These are phyloP conservation scores for Kodamaea sagamina DNA, from an alignment of 805 yeast genomes.

Conservation along the genomic window DNA sequence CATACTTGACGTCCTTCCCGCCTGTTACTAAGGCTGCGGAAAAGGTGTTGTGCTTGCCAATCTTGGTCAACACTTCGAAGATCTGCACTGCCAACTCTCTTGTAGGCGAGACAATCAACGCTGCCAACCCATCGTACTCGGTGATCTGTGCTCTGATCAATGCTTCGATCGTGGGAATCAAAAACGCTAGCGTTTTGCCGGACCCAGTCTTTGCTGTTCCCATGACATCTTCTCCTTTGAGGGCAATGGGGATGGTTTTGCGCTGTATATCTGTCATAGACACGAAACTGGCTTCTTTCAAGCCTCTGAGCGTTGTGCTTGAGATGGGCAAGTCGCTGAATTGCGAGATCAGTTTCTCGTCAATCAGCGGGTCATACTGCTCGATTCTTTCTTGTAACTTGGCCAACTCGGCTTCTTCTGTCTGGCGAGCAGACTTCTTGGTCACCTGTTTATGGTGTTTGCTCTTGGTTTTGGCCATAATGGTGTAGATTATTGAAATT, in stretches of 20 bases:
- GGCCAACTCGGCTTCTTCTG: conserved; percentile 38
- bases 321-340: conserved; percentile 83
- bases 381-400: conserved; percentile 53
- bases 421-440: conserved; percentile 24
- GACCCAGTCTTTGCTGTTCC: conserved; percentile 92
- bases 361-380: conserved; percentile 50
- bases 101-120: conserved; percentile 86
- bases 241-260: conserved; percentile 70
- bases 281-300: conserved; percentile 75
- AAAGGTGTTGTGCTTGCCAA: conserved; percentile 72
- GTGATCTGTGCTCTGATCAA: conserved; percentile 72
- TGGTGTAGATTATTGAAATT: conserved; percentile 7
- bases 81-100: conserved; percentile 90
- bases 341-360: conserved; percentile 36
- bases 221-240: conserved; percentile 76
- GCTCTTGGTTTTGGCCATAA: conserved; percentile 3
- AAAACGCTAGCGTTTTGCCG: conserved; percentile 86
- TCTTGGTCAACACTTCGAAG: conserved; percentile 80
- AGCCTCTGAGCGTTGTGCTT: conserved; percentile 62
- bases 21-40: conserved; percentile 93
- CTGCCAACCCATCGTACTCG: conserved; percentile 85
- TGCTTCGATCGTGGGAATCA: conserved; percentile 76
- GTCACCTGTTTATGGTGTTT: conserved; percentile 13
- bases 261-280: conserved; percentile 85
- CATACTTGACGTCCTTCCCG: conserved; percentile 84